Evolutionary conservation across 2,329 filamentous ascomycete genomes (phyloP).

Genomic region (Botrytis porri): DNA sequence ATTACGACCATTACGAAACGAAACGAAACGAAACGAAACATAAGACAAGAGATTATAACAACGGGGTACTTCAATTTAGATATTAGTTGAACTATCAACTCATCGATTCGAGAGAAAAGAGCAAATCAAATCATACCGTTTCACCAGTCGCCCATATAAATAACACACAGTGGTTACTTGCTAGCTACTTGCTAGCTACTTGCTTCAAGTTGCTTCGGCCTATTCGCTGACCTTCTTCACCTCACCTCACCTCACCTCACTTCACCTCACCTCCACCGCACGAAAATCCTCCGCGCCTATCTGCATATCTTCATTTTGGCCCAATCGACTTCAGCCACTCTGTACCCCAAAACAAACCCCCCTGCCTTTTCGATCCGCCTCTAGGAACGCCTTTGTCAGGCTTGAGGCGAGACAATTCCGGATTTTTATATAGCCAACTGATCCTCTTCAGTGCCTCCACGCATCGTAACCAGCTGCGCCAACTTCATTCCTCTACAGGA

Average conservation of each 20-base stretch:
- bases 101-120: neutral
- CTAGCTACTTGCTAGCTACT: neutral
- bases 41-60: neutral
- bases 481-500: slow-evolving; percentile 17
- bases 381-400: slow-evolving; percentile 17
- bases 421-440: slow-evolving; percentile 20
- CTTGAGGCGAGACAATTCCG: slow-evolving; percentile 17
- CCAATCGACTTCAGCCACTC: slow-evolving; percentile 15
- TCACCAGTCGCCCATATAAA: slow-evolving; percentile 15
- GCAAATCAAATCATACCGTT: slow-evolving; percentile 3
- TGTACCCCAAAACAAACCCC: neutral
- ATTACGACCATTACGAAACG: slow-evolving; percentile 4
- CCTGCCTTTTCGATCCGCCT: slow-evolving; percentile 14
- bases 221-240: slow-evolving; percentile 3
- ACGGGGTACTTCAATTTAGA: slow-evolving; percentile 5
- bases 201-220: slow-evolving; percentile 9
- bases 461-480: slow-evolving; percentile 19
- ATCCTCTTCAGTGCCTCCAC: slow-evolving; percentile 19
- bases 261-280: slow-evolving; percentile 5
- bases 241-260: slow-evolving; percentile 9
- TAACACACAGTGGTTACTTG: slow-evolving; percentile 2
- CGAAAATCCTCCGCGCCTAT: slow-evolving; percentile 20
- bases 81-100: slow-evolving; percentile 4
- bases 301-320: slow-evolving; percentile 15
- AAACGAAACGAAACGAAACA: slow-evolving; percentile 6